These are phyloP conservation scores for Backusella tarrabulga DNA, from an alignment of 192 early-diverging fungal genomes.

Conservation along the genomic window DNA sequence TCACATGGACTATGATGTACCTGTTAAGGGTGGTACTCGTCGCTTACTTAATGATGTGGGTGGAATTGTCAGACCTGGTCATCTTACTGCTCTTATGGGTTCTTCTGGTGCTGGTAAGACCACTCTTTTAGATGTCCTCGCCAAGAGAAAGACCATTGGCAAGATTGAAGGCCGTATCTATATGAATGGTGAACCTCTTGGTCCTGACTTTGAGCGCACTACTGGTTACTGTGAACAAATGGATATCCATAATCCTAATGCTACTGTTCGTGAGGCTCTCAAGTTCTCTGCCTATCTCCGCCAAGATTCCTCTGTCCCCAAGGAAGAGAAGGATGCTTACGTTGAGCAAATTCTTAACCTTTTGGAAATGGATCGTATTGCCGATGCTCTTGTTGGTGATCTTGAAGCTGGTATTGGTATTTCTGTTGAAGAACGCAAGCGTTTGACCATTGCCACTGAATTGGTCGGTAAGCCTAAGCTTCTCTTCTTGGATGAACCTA, in stretches of 20 bases:
- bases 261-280: constrained; percentile 91
- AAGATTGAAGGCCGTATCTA: constrained; percentile 58
- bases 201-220: constrained; percentile 53
- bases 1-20: constrained; percentile 66
- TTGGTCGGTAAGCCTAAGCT: constrained; percentile 77
- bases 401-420: constrained; percentile 62
- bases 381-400: constrained; percentile 54
- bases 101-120: constrained; percentile 91
- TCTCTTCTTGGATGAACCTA: constrained; percentile 76
- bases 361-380: constrained; percentile 60
- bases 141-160: constrained; percentile 73
- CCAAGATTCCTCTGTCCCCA: constrained; percentile 53
- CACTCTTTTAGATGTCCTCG: constrained; percentile 70
- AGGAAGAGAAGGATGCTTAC: constrained; percentile 48
- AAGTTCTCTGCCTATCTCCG: constrained; percentile 76
- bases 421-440: constrained; percentile 79
- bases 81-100: constrained; percentile 89
- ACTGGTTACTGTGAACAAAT: constrained; percentile 89
- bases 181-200: constrained; percentile 51
- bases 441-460: constrained; percentile 82
- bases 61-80: constrained; percentile 73
- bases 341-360: constrained; percentile 52
- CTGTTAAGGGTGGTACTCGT: constrained; percentile 55
- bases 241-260: constrained; percentile 79
- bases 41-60: constrained; percentile 67